Percentiles rank a stretch among this genome's conserved stretches.
Evolutionary conservation across 805 yeast genomes (phyloP).

Genomic region (Komagataella populi): DNA sequence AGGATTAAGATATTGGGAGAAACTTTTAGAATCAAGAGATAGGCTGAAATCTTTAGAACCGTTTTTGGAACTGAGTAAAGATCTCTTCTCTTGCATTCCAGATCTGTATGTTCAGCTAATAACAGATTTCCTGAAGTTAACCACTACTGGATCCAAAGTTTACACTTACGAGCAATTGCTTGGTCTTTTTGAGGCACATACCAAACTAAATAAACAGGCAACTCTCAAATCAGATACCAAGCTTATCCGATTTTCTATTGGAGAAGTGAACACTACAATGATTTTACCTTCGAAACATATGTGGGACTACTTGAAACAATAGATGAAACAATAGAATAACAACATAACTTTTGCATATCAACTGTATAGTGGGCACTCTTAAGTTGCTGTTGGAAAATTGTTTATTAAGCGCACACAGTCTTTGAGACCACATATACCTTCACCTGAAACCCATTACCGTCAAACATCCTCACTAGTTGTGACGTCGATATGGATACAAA

Average conservation of each 20-base stretch:
- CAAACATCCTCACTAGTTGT: background rate
- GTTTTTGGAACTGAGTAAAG: background rate
- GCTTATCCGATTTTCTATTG: background rate
- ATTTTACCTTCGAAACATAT: background rate
- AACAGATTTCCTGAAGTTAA: background rate
- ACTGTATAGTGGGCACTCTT: background rate
- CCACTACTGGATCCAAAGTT: background rate
- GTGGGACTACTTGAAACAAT: background rate
- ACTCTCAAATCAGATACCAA: background rate
- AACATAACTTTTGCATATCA: background rate
- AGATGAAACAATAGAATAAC: background rate
- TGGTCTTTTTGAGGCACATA: background rate
- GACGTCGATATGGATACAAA: too few relatives aligned
- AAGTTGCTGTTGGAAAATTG: background rate
- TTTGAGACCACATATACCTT: background rate
- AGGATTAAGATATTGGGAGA: background rate
- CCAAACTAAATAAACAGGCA: background rate
- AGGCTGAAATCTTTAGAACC: background rate
- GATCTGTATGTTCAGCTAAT: background rate
- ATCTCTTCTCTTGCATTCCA: background rate
- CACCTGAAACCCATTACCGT: background rate
- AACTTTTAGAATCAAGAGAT: background rate
- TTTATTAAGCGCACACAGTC: background rate
- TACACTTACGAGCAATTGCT: background rate
- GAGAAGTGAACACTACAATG: background rate